Conservation (phyloP, 1,284 basidiomycete genomes). For the Moesziomyces sp. region DNA sequence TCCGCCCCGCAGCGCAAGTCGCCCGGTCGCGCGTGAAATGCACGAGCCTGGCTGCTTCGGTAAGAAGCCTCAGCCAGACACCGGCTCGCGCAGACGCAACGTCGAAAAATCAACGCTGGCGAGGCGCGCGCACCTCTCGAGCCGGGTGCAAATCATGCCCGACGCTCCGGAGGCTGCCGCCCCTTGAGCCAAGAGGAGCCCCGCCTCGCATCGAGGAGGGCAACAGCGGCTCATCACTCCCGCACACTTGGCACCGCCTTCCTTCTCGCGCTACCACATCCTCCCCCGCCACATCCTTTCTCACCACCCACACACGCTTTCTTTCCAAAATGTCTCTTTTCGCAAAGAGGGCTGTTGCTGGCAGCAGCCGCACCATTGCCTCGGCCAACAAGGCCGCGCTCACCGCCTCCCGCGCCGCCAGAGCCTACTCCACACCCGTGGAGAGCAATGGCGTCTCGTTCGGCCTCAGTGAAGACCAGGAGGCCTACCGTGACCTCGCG, state of each 20-base stretch:
- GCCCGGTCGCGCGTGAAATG: slow-evolving; percentile 34
- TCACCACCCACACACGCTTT: background rate
- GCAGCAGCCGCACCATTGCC: slow-evolving; percentile 40
- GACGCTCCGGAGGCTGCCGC: background rate
- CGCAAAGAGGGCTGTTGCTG: slow-evolving; percentile 33
- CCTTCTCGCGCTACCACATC: slow-evolving; percentile 1
- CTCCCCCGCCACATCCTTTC: background rate
- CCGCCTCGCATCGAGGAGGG: too few relatives aligned
- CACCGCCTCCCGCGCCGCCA: slow-evolving; percentile 16
- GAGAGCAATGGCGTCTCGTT: slow-evolving; percentile 55
- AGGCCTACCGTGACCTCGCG: slow-evolving; percentile 70
- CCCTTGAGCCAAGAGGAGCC: background rate
- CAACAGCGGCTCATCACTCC: too few relatives aligned
- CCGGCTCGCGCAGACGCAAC: slow-evolving; percentile 11
- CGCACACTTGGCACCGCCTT: background rate
- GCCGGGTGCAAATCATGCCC: slow-evolving; percentile 1
- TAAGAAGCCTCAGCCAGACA: slow-evolving; percentile 17
- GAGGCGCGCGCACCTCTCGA: slow-evolving; percentile 1
- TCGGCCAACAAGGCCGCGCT: slow-evolving; percentile 19
- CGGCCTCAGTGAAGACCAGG: slow-evolving; percentile 68
- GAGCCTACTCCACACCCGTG: slow-evolving; percentile 36
- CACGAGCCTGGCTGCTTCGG: slow-evolving; percentile 26
- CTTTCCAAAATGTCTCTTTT: slow-evolving; percentile 37
- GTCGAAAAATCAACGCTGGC: background rate
- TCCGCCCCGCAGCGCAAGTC: background rate